Conservation (phyloP, 768 basidiomycete genomes). For the Phaeotremella skinneri region DNA sequence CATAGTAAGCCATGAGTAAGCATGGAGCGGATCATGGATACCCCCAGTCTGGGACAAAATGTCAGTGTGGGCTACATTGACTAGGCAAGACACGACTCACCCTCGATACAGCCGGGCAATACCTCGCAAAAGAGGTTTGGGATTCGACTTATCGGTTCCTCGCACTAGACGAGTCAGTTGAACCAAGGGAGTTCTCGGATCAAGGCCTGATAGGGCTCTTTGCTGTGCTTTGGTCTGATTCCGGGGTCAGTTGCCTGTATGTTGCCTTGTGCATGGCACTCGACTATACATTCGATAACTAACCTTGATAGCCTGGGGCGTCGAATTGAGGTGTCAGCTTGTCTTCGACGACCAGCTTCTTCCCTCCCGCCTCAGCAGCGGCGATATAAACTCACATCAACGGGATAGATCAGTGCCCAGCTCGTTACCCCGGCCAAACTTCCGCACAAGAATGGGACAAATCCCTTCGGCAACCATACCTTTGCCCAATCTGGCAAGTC, state of each 20-base stretch:
- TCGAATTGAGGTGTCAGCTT: slow-evolving; percentile 52
- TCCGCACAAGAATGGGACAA: slow-evolving; percentile 88
- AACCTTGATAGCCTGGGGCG: slow-evolving; percentile 22
- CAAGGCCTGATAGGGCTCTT: slow-evolving; percentile 76
- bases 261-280: background rate
- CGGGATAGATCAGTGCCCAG: slow-evolving; percentile 85
- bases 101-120: slow-evolving; percentile 85
- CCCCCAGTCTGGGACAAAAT: slow-evolving; percentile 51
- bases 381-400: slow-evolving; percentile 67
- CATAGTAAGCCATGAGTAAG: slow-evolving; percentile 90
- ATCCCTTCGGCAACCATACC: slow-evolving; percentile 73
- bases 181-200: slow-evolving; percentile 66
- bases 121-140: slow-evolving; percentile 65
- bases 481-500: slow-evolving; percentile 50
- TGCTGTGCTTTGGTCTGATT: slow-evolving; percentile 87
- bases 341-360: too few relatives aligned
- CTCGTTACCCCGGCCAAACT: slow-evolving; percentile 76
- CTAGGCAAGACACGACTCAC: slow-evolving; percentile 56
- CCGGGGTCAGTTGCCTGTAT: background rate
- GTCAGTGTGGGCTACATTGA: slow-evolving; percentile 2
- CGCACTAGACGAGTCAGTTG: slow-evolving; percentile 76
- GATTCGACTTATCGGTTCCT: slow-evolving; percentile 75
- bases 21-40: slow-evolving; percentile 86
- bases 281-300: slow-evolving; percentile 59
- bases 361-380: too few relatives aligned